phyloP scores from a whole-genome alignment of 208 protist species.

The Herpetomonas samuelpessoai region DNA sequence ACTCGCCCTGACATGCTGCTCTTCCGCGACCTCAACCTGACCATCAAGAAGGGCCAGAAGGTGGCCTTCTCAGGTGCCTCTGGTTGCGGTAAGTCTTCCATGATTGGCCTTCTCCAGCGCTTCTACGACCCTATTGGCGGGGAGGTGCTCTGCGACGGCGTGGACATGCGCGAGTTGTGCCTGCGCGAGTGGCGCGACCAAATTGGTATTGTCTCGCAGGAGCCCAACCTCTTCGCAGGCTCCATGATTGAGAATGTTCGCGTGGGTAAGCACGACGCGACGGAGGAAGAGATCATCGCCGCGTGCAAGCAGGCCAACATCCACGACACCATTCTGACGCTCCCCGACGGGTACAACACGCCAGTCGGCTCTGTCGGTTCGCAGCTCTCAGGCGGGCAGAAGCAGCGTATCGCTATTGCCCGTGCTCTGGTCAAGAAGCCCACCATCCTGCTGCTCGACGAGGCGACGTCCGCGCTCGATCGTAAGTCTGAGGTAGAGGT shows the following conservation, averaged over 20 bases:
- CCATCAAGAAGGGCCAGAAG: conserved; percentile 61
- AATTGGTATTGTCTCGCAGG: conserved; percentile 87
- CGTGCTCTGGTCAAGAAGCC: conserved; percentile 75
- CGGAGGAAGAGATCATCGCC: conserved; percentile 60
- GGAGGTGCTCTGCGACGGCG: conserved; percentile 51
- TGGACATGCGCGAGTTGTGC: conserved; percentile 45
- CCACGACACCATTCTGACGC: conserved; percentile 79
- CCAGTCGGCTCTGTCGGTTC: conserved; percentile 78
- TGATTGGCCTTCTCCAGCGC: conserved; percentile 78
- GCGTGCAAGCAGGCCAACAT: conserved; percentile 72
- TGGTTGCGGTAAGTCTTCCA: conserved; percentile 83
- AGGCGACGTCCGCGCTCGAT: conserved; percentile 91
- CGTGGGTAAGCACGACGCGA: conserved; percentile 48
- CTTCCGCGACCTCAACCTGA: conserved; percentile 69
- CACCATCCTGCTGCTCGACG: conserved; percentile 85
- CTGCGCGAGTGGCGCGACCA: conserved; percentile 54
- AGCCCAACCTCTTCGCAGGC: conserved; percentile 76
- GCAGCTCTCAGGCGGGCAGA: conserved; percentile 88
- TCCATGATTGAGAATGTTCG: conserved; percentile 75
- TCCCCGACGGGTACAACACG: conserved; percentile 85
- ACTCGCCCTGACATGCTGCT: conserved; percentile 62
- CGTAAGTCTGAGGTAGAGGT: conserved; percentile 86
- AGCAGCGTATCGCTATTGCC: conserved; percentile 89
- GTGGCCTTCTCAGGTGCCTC: conserved; percentile 75
- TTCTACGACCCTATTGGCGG: conserved; percentile 80